Base-by-base conservation (phyloP, 2,329 filamentous ascomycete genomes). In the Thelonectria discophora region DNA sequence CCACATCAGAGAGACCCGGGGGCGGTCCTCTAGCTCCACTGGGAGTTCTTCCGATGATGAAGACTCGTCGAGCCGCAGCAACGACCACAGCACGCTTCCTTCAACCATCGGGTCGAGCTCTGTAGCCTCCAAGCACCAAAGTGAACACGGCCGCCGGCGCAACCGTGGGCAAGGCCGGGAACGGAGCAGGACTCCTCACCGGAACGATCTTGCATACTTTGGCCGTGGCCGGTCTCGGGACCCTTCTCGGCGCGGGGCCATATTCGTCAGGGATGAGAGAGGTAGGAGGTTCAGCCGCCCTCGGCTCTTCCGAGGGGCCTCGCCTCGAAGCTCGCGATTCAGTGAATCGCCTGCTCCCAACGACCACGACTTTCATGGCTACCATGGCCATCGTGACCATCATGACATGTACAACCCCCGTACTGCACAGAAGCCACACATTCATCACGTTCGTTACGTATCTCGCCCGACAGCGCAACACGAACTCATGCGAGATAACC, bases 61-160 rank as follows among this genome's bases (percentile, higher is more conserved):
- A 3, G 55, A 42, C 17, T 34, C 32, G 9, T 60, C 18, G 32
- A 58, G 61, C 5, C 50, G 58, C 3, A 50, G 10, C 20, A 65
- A 60, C 47, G 63, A 65, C 5, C 53, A 39, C 42, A 60, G 47
- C n/a, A 72, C 70, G 1, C 63, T 65, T 6, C 47, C 51, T 11
- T 69, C 70, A 2, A 71, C 71, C 5, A 30, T 64, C 11, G 55
- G 59, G 12, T 67, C 62, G 9, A 53, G 54, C 39, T 63, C 62
- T 3, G 63, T 45, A 3, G 58, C 58, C 12, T 37, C 49, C n/a
- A 53, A 62, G 42, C 63, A 45, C 13, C 46, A 17, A 5, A 37
- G 34, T 13, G 27, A 30, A 30, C 27, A 30, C 27, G 15, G 12
- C 9, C 64, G 62, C 17, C 54, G 50, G 20, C 57, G 27, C 27